phyloP scores from a whole-genome alignment of 805 yeast species.

The Yamadazyma sp. region DNA sequence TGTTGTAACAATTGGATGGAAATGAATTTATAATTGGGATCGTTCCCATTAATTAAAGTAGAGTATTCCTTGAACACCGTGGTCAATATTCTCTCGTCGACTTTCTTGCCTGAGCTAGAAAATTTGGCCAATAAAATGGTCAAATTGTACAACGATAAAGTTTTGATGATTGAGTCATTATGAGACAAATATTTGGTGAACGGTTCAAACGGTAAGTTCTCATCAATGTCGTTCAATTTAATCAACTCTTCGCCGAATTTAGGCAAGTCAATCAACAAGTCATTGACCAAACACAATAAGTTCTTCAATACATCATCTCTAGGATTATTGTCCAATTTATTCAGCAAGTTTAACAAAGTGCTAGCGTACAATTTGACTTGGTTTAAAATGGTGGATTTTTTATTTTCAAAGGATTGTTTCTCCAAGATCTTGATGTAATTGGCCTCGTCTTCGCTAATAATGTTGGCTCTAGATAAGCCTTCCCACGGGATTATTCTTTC shows the following conservation, averaged over 20 bases:
- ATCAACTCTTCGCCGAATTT: slow-evolving; percentile 42
- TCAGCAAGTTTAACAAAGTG: slow-evolving; percentile 54
- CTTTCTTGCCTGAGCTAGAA: slow-evolving; percentile 20
- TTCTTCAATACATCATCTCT: slow-evolving; percentile 69
- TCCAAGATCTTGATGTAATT: slow-evolving; percentile 54
- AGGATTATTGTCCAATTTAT: slow-evolving; percentile 40
- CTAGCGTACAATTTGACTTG: slow-evolving; percentile 54
- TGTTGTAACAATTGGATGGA: slow-evolving; percentile 63
- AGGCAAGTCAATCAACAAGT: slow-evolving; percentile 45
- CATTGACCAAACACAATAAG: slow-evolving; percentile 60
- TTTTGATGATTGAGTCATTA: slow-evolving; percentile 55
- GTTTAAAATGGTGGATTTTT: slow-evolving; percentile 38
- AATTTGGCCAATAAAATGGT: slow-evolving; percentile 44
- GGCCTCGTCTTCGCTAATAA: slow-evolving; percentile 68
- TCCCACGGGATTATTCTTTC: slow-evolving; percentile 91
- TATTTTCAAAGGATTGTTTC: slow-evolving; percentile 45
- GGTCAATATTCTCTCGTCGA: slow-evolving; percentile 39
- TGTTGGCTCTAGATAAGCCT: slow-evolving; percentile 74
- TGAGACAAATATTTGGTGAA: slow-evolving; percentile 51
- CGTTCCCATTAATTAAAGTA: slow-evolving; percentile 29
- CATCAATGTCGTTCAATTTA: slow-evolving; percentile 40
- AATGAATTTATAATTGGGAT: slow-evolving; percentile 55
- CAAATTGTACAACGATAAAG: slow-evolving; percentile 56
- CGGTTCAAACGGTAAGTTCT: slow-evolving; percentile 53
- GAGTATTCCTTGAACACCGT: slow-evolving; percentile 39